phyloP scores from a whole-genome alignment of 1,139 yeast species.

The Sugiyamaella neomexicana region DNA sequence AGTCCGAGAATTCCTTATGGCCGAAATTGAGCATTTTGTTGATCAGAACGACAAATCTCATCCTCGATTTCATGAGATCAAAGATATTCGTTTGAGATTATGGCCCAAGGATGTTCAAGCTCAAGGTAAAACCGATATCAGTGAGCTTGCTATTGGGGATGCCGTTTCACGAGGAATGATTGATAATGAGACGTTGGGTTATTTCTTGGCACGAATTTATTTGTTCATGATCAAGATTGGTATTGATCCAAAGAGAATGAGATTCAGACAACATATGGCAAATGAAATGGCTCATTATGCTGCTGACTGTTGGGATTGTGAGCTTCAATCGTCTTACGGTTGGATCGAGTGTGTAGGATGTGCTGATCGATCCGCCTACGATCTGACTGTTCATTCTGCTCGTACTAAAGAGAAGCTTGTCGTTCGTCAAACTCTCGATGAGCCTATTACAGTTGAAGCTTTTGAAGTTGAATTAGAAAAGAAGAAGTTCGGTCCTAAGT shows the following conservation, averaged over 20 bases:
- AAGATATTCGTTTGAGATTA: constrained; percentile 69
- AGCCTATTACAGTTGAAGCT: constrained; percentile 78
- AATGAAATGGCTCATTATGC: constrained; percentile 99
- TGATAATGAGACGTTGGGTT: constrained; percentile 96
- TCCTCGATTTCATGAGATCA: constrained; percentile 72
- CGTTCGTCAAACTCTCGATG: constrained; percentile 85
- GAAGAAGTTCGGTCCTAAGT: constrained; percentile 96
- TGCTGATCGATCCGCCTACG: constrained; percentile 99
- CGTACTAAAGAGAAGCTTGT: constrained; percentile 93
- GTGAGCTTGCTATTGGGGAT: constrained; percentile 74
- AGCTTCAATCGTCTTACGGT: constrained; percentile 90
- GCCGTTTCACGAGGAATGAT: constrained; percentile 87
- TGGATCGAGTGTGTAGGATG: constrained; percentile 99
- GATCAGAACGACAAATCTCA: constrained; percentile 89
- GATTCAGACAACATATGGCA: constrained; percentile 98
- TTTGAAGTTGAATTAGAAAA: constrained; percentile 84
- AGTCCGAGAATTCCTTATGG: constrained; percentile 98
- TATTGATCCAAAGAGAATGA: constrained; percentile 74
- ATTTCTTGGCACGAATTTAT: constrained; percentile 91
- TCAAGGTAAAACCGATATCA: constrained; percentile 71
- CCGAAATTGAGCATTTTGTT: constrained; percentile 97
- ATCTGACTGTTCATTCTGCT: constrained; percentile 91
- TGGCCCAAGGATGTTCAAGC: constrained; percentile 86
- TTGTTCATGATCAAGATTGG: constrained; percentile 84
- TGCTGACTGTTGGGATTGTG: constrained; percentile 99